These are phyloP conservation scores for Candida nonsorbophila DNA, from an alignment of 805 yeast genomes.

Conservation along the genomic window DNA sequence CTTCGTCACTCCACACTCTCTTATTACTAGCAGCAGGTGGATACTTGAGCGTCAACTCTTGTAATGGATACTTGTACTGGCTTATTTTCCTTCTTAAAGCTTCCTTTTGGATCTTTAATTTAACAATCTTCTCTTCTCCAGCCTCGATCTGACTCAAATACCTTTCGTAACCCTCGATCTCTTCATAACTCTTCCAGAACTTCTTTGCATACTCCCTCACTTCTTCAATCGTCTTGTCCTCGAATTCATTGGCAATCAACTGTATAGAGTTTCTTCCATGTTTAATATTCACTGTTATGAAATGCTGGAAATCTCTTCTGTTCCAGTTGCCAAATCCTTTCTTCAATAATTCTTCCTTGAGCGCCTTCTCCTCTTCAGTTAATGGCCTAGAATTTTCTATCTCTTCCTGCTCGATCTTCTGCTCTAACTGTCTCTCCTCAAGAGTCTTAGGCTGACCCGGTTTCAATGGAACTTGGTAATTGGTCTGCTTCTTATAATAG, in stretches of 20 bases:
- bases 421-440: constrained; percentile 33
- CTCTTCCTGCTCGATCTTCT: constrained; percentile 61
- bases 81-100: constrained; percentile 71
- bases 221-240: constrained; percentile 76
- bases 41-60: constrained; percentile 63
- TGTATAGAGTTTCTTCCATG: constrained; percentile 74
- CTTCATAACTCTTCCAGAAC: constrained; percentile 76
- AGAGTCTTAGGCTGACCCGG: constrained; percentile 42
- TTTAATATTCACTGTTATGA: constrained; percentile 67
- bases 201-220: constrained; percentile 69
- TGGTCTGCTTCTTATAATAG: constrained; percentile 63
- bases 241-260: constrained; percentile 73
- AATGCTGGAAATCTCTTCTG: constrained; percentile 81
- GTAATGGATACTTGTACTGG: constrained; percentile 68
- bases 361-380: constrained; percentile 72
- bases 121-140: constrained; percentile 80
- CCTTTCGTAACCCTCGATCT: constrained; percentile 86
- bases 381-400: constrained; percentile 74
- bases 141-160: constrained; percentile 74
- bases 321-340: constrained; percentile 83
- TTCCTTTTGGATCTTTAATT: constrained; percentile 66
- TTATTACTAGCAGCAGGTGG: constrained; percentile 70
- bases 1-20: constrained; percentile 73
- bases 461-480: constrained; percentile 58
- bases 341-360: constrained; percentile 50